Base-by-base conservation (phyloP, 163 green algal species). In the Coccomyxa subellipsoidea region DNA sequence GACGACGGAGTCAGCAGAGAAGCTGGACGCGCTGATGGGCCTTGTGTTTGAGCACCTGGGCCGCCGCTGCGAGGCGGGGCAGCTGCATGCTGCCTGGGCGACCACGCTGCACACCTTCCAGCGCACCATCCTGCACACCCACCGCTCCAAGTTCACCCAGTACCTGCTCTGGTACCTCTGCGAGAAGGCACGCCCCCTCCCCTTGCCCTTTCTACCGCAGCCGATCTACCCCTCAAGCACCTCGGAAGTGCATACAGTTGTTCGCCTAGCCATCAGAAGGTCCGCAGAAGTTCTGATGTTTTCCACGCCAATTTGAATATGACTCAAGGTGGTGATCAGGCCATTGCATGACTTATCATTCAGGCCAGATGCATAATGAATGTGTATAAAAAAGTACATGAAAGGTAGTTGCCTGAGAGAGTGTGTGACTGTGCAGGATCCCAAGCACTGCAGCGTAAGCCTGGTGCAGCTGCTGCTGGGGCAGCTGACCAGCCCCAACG, bases 21-120 rank as follows among this genome's bases (percentile, higher is more conserved):
- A 95, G 90, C 89, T 98, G 86, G 95, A 98, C 85, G 87, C 82
- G 29, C 80, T 98, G 85, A 98, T 98, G 95, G 91, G 96, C 86
- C 85, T 95, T 70, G 88, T 85, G 7, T 90, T 98, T 34, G 81
- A 87, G 73, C 93, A 98, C 88, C 78, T 98, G 81, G 27, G 54
- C 54, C 78, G 79, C 66, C 84, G 92, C 2, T 47, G 76, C 18
- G 70, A 40, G 38, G 83, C 25, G 66, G 85, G 77, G 71, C 87
- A 90, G 88, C 84, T 89, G 69, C 66, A 39, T 9, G 53, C 36
- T 8, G 82, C 80, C 12, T 97, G 92, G 93, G 70, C 89, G 29
- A 89, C 90, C 29, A 85, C 97, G 82, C 83, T 96, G 59, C 76
- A 53, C 23, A 86, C 87, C 4, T 97, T 98, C 85, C 89, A 97